Evolutionary conservation across 306 rosid genomes (phyloP).

Genomic region (Vigna mungo): DNA sequence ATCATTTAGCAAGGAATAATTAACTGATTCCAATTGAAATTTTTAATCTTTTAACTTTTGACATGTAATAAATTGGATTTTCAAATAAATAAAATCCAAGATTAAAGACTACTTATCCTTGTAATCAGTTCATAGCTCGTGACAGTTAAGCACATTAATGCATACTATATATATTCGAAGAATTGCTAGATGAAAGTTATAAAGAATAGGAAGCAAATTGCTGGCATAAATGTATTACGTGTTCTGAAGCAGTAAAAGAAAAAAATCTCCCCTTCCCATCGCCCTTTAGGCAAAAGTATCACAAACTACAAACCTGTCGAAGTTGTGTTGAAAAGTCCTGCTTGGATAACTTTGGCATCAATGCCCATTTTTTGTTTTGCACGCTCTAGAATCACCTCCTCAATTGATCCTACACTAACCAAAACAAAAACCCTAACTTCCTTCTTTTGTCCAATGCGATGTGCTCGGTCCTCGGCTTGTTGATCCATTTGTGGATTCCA

Average conservation of each 20-base stretch:
- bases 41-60: slow-evolving; percentile 26
- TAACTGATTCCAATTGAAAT: not conserved
- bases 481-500: slow-evolving; percentile 99
- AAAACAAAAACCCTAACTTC: slow-evolving; percentile 98
- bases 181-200: not conserved
- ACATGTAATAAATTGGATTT: not conserved
- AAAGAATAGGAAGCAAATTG: slow-evolving; percentile 33
- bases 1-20: slow-evolving; percentile 7
- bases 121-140: not conserved
- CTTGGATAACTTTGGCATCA: slow-evolving; percentile 99
- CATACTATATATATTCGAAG: not conserved
- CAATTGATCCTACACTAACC: slow-evolving; percentile 99
- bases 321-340: slow-evolving; percentile 97
- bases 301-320: slow-evolving; percentile 86
- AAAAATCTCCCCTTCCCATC: slow-evolving; percentile 11
- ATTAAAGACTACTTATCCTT: not conserved
- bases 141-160: slow-evolving; percentile 28
- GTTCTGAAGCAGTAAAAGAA: slow-evolving; percentile 33
- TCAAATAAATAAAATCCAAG: slow-evolving; percentile 8
- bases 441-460: slow-evolving; percentile 98
- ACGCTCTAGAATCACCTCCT: slow-evolving; percentile 98
- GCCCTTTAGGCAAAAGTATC: slow-evolving; percentile 27
- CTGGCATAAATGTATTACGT: slow-evolving; percentile 10
- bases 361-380: slow-evolving; percentile 99
- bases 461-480: slow-evolving; percentile 99